Base-by-base conservation (phyloP, 1,139 yeast species). In the Pichia sp. region DNA sequence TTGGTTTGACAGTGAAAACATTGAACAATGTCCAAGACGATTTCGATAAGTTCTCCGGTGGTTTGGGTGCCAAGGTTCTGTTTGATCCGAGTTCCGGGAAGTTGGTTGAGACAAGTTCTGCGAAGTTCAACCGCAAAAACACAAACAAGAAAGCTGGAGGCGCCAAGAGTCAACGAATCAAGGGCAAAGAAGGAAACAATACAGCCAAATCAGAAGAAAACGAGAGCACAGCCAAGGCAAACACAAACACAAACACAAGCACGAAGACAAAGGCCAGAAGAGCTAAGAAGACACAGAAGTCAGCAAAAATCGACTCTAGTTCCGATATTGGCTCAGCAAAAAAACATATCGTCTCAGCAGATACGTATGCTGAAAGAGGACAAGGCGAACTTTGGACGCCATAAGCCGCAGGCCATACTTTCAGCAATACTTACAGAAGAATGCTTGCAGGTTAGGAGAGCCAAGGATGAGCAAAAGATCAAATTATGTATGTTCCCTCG, bases 1-100 rank as follows among this genome's bases (percentile, higher is more conserved):
- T 73, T 64, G 83, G 83, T 1, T 71, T 83, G 47, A 74, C 73
- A 44, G 78, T 83, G 52, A 64, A 79, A 60, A 78, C 77, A 58
- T 74, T 82, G 16, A 78, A 76, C 58, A 82, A 80, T 61, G 82
- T 83, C 0, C 84, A 81, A 58, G 53, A 48, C 1, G 51, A 55
- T 12, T 47, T 66, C 20, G 62, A 62, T 27, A 49, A 31, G 5
- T 49, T 36, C 20, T 51, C 55, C 9, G 52, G 52, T 34, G 33
- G 7, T 14, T 9, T 14, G 4, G 49, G 44, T 34, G 6, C 50
- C 6, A 54, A 56, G 12, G 52, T 56, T 46, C 49, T 56, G 9
- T 56, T 51, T 50, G 58, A 56, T 48, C 58, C 58, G 4, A 31
- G 12, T 36, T 50, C 58, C 5, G 56, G 56, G 17, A 34, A 30